These are phyloP conservation scores for Elymus sibiricus DNA, from an alignment of 176 grass and related monocot species.

Conservation along the genomic window DNA sequence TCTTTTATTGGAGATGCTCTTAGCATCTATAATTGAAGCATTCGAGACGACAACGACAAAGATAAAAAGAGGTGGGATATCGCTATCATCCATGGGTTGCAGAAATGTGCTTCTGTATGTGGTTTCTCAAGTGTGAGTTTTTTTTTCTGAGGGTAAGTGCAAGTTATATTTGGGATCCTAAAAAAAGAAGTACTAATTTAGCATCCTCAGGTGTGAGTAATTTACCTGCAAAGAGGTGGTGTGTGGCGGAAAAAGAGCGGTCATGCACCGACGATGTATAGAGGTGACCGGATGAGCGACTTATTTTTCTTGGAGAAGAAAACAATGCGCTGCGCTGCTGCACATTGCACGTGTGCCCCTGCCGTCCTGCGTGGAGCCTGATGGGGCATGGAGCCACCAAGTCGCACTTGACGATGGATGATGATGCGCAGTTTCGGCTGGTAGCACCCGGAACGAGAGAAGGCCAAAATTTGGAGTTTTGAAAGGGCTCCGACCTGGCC, in stretches of 20 bases:
- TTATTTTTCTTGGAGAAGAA: not conserved
- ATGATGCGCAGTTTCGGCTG: not conserved
- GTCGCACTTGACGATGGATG: not conserved
- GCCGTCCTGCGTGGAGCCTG: not conserved
- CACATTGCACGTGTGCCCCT: conserved; percentile 12
- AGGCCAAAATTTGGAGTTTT: not conserved
- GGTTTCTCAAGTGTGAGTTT: too few species aligned
- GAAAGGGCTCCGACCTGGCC: not conserved
- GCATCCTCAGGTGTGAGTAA: not conserved
- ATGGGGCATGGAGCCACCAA: not conserved
- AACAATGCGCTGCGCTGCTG: not conserved
- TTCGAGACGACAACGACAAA: too few species aligned
- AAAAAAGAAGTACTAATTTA: too few species aligned
- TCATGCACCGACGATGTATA: not conserved
- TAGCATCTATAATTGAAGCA: too few species aligned
- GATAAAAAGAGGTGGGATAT: too few species aligned
- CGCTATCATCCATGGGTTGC: too few species aligned
- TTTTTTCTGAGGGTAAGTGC: too few species aligned
- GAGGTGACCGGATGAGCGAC: not conserved
- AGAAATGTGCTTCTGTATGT: too few species aligned
- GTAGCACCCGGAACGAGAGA: not conserved
- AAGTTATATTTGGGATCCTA: too few species aligned
- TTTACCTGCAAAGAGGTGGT: not conserved
- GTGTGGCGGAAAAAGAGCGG: not conserved
- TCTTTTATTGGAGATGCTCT: too few species aligned